Conservation (phyloP, 371 early-diverging fungal genomes). For the Syncephalastrum contaminatum region DNA sequence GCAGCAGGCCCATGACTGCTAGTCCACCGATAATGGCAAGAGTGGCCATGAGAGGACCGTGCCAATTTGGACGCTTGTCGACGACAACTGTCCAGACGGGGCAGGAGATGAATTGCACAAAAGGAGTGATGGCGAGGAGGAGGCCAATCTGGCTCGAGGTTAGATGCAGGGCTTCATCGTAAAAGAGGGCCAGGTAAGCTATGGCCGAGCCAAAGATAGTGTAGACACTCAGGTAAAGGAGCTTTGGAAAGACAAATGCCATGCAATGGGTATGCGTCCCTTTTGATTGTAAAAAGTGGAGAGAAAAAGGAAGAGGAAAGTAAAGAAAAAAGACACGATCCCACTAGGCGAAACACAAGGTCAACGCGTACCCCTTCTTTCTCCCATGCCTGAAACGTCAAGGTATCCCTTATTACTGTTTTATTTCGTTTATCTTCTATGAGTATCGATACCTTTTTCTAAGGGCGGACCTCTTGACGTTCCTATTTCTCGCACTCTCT, state of each 20-base stretch:
- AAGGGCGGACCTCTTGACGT: too few relatives aligned
- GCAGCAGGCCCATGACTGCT: constrained; percentile 24
- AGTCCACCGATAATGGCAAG: constrained; percentile 34
- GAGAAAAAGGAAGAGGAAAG: too few relatives aligned
- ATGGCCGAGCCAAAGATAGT: constrained; percentile 39
- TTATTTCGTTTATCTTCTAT: too few relatives aligned
- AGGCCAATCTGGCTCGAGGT: constrained; percentile 39
- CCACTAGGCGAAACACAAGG: too few relatives aligned
- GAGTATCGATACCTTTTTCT: too few relatives aligned
- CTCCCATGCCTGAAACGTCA: too few relatives aligned
- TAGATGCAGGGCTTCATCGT: constrained; percentile 31
- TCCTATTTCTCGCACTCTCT: too few relatives aligned
- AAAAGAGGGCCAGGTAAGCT: constrained; percentile 37
- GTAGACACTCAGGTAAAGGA: constrained; percentile 35
- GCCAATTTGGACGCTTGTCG: constrained; percentile 32
- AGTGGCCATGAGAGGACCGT: constrained; percentile 34
- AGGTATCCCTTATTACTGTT: too few relatives aligned
- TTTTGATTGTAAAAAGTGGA: neutral
- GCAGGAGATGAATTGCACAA: constrained; percentile 37
- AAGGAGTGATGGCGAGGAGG: constrained; percentile 40
- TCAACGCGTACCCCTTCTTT: too few relatives aligned
- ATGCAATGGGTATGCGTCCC: neutral
- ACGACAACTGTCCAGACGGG: constrained; percentile 44
- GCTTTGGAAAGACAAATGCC: constrained; percentile 28
- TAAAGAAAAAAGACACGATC: neutral